Conservation (phyloP, 2,329 filamentous ascomycete genomes). For the Capronia americana region DNA sequence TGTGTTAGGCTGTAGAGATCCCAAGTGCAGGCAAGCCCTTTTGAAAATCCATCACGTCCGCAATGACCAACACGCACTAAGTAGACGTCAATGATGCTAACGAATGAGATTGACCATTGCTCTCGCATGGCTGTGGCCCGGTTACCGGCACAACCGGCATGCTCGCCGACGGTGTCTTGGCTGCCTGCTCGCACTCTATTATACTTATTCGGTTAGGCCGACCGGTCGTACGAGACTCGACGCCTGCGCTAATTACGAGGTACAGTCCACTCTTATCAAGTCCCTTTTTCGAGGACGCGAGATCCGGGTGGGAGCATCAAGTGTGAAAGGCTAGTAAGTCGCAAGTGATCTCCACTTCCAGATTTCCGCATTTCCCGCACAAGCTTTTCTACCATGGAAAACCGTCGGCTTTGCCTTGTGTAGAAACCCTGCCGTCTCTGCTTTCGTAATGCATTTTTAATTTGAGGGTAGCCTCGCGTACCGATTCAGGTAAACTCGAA, state of each 20-base stretch:
- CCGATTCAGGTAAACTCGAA: background rate
- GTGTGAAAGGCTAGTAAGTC: too few species aligned
- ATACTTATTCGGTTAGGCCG: background rate
- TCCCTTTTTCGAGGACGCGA: slow-evolving; percentile 7
- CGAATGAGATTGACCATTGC: too few species aligned
- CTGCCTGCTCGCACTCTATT: slow-evolving; percentile 2
- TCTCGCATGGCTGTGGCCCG: too few species aligned
- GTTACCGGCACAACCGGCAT: too few species aligned
- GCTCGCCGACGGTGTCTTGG: background rate
- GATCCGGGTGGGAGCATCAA: background rate
- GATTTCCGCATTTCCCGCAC: slow-evolving; percentile 6
- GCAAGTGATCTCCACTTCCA: background rate
- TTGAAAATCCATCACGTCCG: too few species aligned
- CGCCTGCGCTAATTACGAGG: slow-evolving; percentile 1
- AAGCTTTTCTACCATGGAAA: slow-evolving; percentile 4
- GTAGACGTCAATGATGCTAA: too few species aligned
- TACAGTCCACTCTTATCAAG: slow-evolving; percentile 2
- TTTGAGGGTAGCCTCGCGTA: background rate
- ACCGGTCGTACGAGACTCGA: slow-evolving; percentile 4
- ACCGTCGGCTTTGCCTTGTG: slow-evolving; percentile 2
- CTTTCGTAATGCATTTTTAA: slow-evolving; percentile 10
- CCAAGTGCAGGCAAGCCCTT: too few species aligned
- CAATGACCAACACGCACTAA: too few species aligned
- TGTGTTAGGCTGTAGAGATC: too few species aligned
- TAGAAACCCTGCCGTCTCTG: slow-evolving; percentile 8